These are phyloP conservation scores for Iberis pinnata DNA, from an alignment of 345 rosid genomes.

Conservation along the genomic window DNA sequence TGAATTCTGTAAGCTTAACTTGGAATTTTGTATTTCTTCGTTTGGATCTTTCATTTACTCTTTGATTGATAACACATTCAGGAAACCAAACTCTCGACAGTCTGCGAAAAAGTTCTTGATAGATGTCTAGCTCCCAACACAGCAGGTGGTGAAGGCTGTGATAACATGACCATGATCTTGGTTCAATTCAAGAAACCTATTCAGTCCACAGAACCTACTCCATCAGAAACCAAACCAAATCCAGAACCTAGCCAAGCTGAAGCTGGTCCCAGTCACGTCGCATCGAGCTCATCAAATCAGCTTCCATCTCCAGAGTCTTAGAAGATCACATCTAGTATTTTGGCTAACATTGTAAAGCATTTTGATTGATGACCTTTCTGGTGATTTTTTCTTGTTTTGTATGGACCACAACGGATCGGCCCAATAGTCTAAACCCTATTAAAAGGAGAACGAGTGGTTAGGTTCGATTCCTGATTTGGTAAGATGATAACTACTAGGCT, in stretches of 20 bases:
- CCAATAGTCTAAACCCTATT: too few species aligned
- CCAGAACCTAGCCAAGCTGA: conserved; percentile 26
- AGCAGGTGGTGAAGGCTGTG: conserved; percentile 83
- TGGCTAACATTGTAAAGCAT: conserved; percentile 20
- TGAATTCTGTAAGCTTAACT: too few species aligned
- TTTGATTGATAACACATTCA: conserved; percentile 35
- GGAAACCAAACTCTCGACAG: conserved; percentile 86
- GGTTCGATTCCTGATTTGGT: too few species aligned
- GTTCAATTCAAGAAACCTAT: conserved; percentile 78
- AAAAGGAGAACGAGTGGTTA: too few species aligned
- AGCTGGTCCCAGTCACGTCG: conserved; percentile 6
- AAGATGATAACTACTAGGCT: conserved; percentile 17
- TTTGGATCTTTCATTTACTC: conserved; percentile 6
- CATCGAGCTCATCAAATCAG: conserved; percentile 22
- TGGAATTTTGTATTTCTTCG: too few species aligned
- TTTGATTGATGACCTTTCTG: too few species aligned
- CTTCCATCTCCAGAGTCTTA: background rate
- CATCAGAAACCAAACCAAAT: conserved; percentile 29
- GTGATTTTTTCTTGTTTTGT: too few species aligned
- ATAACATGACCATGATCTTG: conserved; percentile 97
- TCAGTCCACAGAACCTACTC: conserved; percentile 20
- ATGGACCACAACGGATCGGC: too few species aligned
- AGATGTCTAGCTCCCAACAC: conserved; percentile 86
- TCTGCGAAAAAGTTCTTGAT: conserved; percentile 77
- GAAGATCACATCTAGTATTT: conserved; percentile 19